Conservation (phyloP, 73 alveolate genomes). For the Tetrahymena elliotti region DNA sequence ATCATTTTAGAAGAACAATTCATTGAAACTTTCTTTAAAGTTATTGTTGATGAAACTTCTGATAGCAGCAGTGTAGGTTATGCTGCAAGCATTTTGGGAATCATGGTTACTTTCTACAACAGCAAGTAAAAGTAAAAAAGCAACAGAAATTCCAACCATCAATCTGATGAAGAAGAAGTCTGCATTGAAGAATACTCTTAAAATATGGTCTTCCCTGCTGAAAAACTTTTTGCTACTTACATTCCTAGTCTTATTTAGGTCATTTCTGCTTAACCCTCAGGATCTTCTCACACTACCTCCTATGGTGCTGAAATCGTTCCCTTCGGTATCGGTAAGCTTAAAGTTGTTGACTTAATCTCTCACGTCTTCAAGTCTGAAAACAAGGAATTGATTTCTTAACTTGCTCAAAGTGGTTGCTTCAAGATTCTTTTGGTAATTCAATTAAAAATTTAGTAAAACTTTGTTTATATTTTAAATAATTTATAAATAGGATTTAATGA, state of each 20-base stretch:
- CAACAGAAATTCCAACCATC: background rate
- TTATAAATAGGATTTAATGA: background rate
- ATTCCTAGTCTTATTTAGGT: background rate
- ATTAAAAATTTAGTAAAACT: background rate
- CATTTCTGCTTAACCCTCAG: background rate
- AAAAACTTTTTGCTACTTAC: background rate
- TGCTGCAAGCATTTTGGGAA: background rate
- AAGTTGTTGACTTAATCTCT: background rate
- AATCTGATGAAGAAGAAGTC: constrained; percentile 1
- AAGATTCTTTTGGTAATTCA: background rate
- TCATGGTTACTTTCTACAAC: background rate
- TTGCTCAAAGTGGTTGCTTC: background rate
- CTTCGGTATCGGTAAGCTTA: background rate
- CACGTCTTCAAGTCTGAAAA: background rate
- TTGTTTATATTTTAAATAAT: background rate
- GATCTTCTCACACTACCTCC: background rate
- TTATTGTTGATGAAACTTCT: background rate
- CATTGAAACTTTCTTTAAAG: background rate
- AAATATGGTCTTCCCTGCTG: background rate
- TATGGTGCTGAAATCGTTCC: constrained; percentile 1
- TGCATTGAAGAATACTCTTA: background rate
- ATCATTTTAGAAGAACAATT: background rate
- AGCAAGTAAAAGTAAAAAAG: background rate
- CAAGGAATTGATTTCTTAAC: background rate
- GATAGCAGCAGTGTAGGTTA: background rate